Percentiles rank a stretch among this genome's conserved stretches.
These are phyloP conservation scores for Prillingera fragicola DNA, from an alignment of 1,284 basidiomycete genomes.

Conservation along the genomic window DNA sequence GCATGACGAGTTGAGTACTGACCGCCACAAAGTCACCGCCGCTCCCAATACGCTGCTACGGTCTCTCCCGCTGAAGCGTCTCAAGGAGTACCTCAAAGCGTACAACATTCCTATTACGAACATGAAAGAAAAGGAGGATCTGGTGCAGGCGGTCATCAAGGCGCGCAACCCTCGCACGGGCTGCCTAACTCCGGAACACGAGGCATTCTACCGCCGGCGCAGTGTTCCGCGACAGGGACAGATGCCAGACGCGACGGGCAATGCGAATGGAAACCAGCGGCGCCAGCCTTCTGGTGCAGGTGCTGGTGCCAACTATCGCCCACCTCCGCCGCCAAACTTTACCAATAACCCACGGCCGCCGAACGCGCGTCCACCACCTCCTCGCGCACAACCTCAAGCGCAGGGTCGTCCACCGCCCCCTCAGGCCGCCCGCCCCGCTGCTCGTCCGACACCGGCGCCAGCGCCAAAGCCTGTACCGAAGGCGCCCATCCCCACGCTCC, in stretches of 20 bases:
- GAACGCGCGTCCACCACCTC: constrained; percentile 1
- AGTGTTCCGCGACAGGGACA: constrained; percentile 37
- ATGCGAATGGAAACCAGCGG: too few species aligned
- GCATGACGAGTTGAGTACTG: constrained; percentile 2
- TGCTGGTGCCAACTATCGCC: neutral
- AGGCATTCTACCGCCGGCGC: constrained; percentile 42
- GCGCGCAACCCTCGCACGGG: constrained; percentile 40
- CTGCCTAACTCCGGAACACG: constrained; percentile 38
- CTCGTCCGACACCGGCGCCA: constrained; percentile 9
- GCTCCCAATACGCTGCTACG: constrained; percentile 35
- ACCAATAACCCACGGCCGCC: constrained; percentile 1
- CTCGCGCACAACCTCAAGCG: neutral
- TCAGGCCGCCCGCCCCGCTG: neutral
- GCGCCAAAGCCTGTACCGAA: constrained; percentile 39
- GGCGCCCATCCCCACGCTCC: constrained; percentile 54
- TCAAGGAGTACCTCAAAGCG: constrained; percentile 44
- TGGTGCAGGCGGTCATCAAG: constrained; percentile 39
- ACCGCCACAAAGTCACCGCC: constrained; percentile 37
- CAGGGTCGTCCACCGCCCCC: constrained; percentile 2
- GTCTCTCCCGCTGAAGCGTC: constrained; percentile 41
- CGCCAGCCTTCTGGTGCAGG: neutral
- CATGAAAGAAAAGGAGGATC: constrained; percentile 44
- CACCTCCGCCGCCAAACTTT: constrained; percentile 7
- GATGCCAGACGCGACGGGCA: too few species aligned
- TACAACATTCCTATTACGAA: constrained; percentile 40